Percentiles rank a stretch among this genome's conserved stretches.
These are phyloP conservation scores for Xylaria scruposa DNA, from an alignment of 495 filamentous ascomycete species.

Conservation along the genomic window DNA sequence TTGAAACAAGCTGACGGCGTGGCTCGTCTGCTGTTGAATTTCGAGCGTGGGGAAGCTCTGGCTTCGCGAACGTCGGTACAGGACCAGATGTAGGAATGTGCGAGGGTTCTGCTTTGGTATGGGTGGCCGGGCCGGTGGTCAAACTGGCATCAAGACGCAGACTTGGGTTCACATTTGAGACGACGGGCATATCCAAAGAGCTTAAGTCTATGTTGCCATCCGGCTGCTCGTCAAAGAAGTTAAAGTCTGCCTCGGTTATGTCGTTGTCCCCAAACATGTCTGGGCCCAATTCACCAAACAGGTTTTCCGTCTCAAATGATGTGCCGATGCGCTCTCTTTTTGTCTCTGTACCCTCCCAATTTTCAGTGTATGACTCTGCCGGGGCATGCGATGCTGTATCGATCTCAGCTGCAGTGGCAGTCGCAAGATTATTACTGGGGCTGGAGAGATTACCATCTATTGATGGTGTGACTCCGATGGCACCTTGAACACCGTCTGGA, in stretches of 20 bases:
- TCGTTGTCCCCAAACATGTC: constrained; percentile 81
- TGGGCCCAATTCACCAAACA: constrained; percentile 74
- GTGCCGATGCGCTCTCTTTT: constrained; percentile 44
- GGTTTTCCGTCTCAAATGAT: constrained; percentile 62
- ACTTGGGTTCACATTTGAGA: constrained; percentile 31
- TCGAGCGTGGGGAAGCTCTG: constrained; percentile 56
- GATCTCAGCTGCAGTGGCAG: constrained; percentile 33
- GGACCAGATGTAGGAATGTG: constrained; percentile 33
- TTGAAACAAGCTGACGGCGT: constrained; percentile 36
- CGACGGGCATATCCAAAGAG: constrained; percentile 40
- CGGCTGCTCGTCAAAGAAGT: constrained; percentile 75
- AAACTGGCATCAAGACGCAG: constrained; percentile 26
- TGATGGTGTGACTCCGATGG: constrained; percentile 53
- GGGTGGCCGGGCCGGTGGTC: constrained; percentile 27
- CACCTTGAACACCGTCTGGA: constrained; percentile 71
- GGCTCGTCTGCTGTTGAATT: constrained; percentile 46
- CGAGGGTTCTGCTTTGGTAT: constrained; percentile 25
- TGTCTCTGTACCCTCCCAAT: constrained; percentile 45
- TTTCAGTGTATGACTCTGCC: constrained; percentile 38
- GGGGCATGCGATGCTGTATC: constrained; percentile 36
- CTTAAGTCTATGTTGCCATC: constrained; percentile 46
- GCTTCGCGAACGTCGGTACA: constrained; percentile 51
- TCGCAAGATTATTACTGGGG: constrained; percentile 48
- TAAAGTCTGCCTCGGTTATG: constrained; percentile 91
- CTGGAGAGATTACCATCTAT: constrained; percentile 57